Conservation (phyloP, 306 rosid species). For the Quercus gilva region DNA sequence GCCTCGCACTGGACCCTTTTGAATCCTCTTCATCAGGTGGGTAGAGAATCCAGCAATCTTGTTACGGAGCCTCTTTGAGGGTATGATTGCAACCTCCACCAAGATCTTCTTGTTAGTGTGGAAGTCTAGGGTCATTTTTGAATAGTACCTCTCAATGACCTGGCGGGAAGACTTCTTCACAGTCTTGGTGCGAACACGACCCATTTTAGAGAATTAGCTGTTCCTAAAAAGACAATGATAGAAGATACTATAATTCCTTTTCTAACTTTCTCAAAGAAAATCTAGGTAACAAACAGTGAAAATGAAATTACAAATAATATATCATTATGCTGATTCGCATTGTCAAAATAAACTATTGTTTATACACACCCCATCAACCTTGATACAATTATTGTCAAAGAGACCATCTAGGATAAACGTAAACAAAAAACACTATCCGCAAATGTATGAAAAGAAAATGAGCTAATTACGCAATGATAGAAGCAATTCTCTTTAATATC, state of each 20-base stretch:
- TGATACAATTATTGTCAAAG: not conserved
- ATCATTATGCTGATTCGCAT: not conserved
- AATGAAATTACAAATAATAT: not conserved
- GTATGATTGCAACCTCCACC: constrained; percentile 41
- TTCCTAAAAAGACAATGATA: not conserved
- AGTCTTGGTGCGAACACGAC: constrained; percentile 42
- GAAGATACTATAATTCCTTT: not conserved
- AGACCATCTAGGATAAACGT: not conserved
- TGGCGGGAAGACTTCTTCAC: constrained; percentile 43
- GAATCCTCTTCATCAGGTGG: constrained; percentile 41
- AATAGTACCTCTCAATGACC: constrained; percentile 41
- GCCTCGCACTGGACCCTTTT: constrained; percentile 41
- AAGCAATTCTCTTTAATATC: not conserved
- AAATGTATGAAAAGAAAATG: not conserved
- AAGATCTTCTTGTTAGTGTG: constrained; percentile 45
- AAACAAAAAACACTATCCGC: not conserved
- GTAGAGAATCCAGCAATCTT: constrained; percentile 46
- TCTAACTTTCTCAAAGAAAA: not conserved
- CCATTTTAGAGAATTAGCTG: constrained; percentile 20
- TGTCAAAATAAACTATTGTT: not conserved
- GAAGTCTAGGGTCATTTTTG: constrained; percentile 39
- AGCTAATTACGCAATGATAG: not conserved
- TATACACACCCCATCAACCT: not conserved
- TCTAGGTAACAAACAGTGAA: not conserved
- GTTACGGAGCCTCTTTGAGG: constrained; percentile 41